These are phyloP conservation scores for Flaveria linearis DNA, from an alignment of 129 eudicot species.

Conservation along the genomic window DNA sequence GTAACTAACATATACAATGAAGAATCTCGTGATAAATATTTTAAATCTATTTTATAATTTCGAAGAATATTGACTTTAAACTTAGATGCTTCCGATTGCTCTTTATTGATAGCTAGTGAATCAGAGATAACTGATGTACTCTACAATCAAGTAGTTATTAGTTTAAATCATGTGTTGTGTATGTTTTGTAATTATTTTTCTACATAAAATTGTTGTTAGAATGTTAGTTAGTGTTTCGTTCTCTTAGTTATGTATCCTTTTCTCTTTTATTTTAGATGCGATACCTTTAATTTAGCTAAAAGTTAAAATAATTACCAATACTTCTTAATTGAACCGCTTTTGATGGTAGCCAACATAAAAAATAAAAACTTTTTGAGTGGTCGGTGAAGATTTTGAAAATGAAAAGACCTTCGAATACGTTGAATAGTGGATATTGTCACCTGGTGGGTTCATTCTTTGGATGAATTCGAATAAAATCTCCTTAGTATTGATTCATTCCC, in stretches of 20 bases:
- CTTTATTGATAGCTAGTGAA: neutral
- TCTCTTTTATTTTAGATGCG: too few species aligned
- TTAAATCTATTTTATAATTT: neutral
- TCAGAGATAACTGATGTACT: too few species aligned
- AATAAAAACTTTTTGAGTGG: neutral
- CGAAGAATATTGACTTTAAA: neutral
- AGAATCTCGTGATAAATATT: neutral
- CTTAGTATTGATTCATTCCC: too few species aligned
- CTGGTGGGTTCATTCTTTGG: neutral
- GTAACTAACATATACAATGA: neutral
- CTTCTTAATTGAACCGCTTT: neutral
- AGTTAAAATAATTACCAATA: too few species aligned
- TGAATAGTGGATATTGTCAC: slow-evolving; percentile 7
- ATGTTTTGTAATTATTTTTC: too few species aligned
- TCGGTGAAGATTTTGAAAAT: neutral
- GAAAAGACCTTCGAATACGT: slow-evolving; percentile 2
- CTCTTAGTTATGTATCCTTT: too few species aligned
- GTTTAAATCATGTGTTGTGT: too few species aligned
- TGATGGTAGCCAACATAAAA: neutral
- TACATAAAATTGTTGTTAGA: too few species aligned
- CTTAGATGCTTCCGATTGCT: neutral
- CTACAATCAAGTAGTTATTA: too few species aligned
- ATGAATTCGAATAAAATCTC: too few species aligned
- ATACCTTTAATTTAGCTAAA: too few species aligned
- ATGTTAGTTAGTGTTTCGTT: too few species aligned